These are phyloP conservation scores for Aspergillus sp. DNA, from an alignment of 2,329 filamentous ascomycete species.

Conservation along the genomic window DNA sequence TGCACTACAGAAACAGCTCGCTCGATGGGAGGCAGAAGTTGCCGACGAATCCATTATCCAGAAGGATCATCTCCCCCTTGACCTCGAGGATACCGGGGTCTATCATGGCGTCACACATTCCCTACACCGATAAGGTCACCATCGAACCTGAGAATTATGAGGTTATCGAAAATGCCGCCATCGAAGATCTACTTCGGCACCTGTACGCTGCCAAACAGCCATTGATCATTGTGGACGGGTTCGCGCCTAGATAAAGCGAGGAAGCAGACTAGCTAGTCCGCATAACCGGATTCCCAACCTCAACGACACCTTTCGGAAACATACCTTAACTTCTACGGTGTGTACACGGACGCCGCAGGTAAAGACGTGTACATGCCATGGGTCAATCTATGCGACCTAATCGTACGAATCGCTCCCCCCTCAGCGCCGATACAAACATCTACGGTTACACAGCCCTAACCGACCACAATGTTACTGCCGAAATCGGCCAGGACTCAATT, in stretches of 20 bases:
- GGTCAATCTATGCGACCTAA: conserved; percentile 35
- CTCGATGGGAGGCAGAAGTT: too few species aligned
- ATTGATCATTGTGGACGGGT: conserved; percentile 48
- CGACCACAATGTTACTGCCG: not conserved
- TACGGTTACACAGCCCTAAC: not conserved
- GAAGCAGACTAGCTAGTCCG: conserved; percentile 40
- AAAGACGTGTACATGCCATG: conserved; percentile 23
- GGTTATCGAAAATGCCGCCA: conserved; percentile 1
- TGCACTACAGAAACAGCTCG: too few species aligned
- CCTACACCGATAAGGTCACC: too few species aligned
- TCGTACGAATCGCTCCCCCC: conserved; percentile 34
- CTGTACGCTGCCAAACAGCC: conserved; percentile 43
- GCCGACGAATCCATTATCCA: too few species aligned
- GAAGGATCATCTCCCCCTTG: too few species aligned
- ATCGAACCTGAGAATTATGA: conserved; percentile 9
- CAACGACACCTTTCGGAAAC: conserved; percentile 41
- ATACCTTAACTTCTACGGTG: conserved; percentile 42
- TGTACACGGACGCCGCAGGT: conserved; percentile 43
- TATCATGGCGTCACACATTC: too few species aligned
- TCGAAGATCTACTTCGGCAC: conserved; percentile 34
- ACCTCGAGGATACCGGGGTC: too few species aligned
- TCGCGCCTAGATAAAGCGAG: conserved; percentile 36
- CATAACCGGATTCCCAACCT: conserved; percentile 43
- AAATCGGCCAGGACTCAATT: not conserved
- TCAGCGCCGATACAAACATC: conserved; percentile 15